A percentile compares a stretch with the other conserved stretches of the same genome.
phyloP scores from a whole-genome alignment of 768 basidiomycete species.

The Calocybe gangraenosa region DNA sequence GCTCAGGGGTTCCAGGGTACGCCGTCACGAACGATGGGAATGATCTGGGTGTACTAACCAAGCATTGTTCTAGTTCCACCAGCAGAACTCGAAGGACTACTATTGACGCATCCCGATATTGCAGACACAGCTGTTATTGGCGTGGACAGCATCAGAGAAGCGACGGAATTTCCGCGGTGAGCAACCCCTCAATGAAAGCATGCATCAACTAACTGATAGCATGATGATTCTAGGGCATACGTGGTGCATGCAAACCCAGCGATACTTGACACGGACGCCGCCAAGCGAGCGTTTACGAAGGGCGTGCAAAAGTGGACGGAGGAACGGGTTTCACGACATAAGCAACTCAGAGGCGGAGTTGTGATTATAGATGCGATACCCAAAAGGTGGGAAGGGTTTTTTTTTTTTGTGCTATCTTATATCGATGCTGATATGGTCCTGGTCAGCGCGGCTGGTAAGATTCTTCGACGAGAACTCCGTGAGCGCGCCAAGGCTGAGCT shows the following conservation, averaged over 20 bases:
- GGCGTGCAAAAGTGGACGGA: constrained; percentile 65
- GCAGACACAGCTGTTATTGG: constrained; percentile 84
- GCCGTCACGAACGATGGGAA: constrained; percentile 2
- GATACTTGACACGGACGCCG: constrained; percentile 26
- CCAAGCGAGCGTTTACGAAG: constrained; percentile 39
- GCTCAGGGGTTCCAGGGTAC: constrained; percentile 71
- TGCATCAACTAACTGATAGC: background rate
- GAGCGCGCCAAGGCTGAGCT: constrained; percentile 61
- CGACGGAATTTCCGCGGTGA: constrained; percentile 79
- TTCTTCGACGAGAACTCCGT: constrained; percentile 73
- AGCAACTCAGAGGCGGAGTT: constrained; percentile 75
- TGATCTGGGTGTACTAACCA: background rate
- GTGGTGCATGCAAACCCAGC: constrained; percentile 49
- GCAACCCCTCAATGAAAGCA: constrained; percentile 3
- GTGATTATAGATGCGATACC: constrained; percentile 60
- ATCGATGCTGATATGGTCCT: background rate
- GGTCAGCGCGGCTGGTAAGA: constrained; percentile 80
- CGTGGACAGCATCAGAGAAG: constrained; percentile 57
- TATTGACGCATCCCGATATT: constrained; percentile 71
- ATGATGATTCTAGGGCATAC: constrained; percentile 45
- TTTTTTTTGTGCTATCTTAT: background rate
- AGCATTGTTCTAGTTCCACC: constrained; percentile 57
- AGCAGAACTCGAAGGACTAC: constrained; percentile 76
- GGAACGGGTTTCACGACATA: constrained; percentile 68
- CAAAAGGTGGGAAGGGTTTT: constrained; percentile 46